These are phyloP conservation scores for Pseudogymnoascus sp. DNA, from an alignment of 2,329 filamentous ascomycete species.

Conservation along the genomic window DNA sequence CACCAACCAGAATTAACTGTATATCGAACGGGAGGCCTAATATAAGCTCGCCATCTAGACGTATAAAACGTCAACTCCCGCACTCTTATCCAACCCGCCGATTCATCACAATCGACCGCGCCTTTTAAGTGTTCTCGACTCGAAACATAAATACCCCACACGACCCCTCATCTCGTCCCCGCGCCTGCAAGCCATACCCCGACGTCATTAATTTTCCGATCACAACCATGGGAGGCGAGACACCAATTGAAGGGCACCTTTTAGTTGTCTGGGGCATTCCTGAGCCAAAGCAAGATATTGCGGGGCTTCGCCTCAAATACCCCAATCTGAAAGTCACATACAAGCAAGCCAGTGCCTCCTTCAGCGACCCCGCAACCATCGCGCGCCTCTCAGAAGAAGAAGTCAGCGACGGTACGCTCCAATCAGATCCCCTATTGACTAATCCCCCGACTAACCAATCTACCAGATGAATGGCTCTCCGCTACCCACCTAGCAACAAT, in stretches of 20 bases:
- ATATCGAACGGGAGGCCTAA: background rate
- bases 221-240: conserved; percentile 38
- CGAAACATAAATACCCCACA: background rate
- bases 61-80: background rate
- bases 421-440: conserved; percentile 14
- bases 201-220: background rate
- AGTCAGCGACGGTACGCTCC: conserved; percentile 14
- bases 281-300: conserved; percentile 32
- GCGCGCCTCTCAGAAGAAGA: conserved; percentile 12
- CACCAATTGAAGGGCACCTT: conserved; percentile 30
- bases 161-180: background rate
- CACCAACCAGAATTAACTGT: background rate
- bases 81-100: background rate
- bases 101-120: background rate
- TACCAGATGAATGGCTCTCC: background rate
- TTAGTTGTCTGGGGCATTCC: conserved; percentile 36
- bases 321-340: conserved; percentile 39
- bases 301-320: conserved; percentile 33
- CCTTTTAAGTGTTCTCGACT: background rate
- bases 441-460: background rate
- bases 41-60: conserved; percentile 1
- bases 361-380: background rate
- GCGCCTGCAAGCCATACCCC: background rate
- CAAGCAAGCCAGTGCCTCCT: conserved; percentile 23
- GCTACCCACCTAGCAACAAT: conserved; percentile 29